Conservation (phyloP, 495 filamentous ascomycete genomes). For the Neurospora sp. region DNA sequence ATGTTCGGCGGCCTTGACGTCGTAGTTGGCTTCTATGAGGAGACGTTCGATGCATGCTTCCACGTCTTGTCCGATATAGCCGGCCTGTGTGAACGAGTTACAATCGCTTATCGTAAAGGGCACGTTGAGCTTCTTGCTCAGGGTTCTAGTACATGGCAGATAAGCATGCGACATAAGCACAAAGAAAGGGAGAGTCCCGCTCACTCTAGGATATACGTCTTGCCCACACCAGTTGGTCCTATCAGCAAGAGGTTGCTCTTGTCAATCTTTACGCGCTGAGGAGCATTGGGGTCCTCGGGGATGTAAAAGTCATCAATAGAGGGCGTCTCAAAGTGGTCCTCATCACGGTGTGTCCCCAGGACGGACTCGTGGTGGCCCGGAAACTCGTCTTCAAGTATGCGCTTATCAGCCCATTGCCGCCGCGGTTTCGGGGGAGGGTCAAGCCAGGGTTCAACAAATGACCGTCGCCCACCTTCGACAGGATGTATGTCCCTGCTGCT, state of each 20-base stretch:
- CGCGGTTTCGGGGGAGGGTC: slow-evolving; percentile 12
- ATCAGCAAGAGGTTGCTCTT: slow-evolving; percentile 94
- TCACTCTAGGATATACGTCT: slow-evolving; percentile 84
- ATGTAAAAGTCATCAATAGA: slow-evolving; percentile 26
- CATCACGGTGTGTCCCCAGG: slow-evolving; percentile 26
- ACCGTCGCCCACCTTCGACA: slow-evolving; percentile 39
- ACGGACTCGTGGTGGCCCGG: slow-evolving; percentile 60
- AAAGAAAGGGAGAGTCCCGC: slow-evolving; percentile 4
- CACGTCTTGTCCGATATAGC: slow-evolving; percentile 94
- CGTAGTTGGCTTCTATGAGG: slow-evolving; percentile 82
- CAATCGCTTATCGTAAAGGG: slow-evolving; percentile 97
- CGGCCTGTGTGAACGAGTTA: slow-evolving; percentile 92
- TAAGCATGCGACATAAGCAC: slow-evolving; percentile 1
- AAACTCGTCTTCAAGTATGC: slow-evolving; percentile 57
- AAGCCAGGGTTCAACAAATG: slow-evolving; percentile 10
- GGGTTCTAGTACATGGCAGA: slow-evolving; percentile 20
- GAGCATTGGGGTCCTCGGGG: slow-evolving; percentile 34
- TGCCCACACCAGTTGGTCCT: slow-evolving; percentile 90
- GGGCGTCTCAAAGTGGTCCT: slow-evolving; percentile 6
- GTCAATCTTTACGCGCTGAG: slow-evolving; percentile 67
- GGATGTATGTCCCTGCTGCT: slow-evolving; percentile 22
- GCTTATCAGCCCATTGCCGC: slow-evolving; percentile 21
- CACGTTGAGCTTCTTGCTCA: slow-evolving; percentile 62
- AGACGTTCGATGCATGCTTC: slow-evolving; percentile 87
- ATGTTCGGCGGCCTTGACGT: slow-evolving; percentile 72